Evolutionary conservation across 139 green algal genomes (phyloP).

Genomic region (Astrephomene gubernaculifera): DNA sequence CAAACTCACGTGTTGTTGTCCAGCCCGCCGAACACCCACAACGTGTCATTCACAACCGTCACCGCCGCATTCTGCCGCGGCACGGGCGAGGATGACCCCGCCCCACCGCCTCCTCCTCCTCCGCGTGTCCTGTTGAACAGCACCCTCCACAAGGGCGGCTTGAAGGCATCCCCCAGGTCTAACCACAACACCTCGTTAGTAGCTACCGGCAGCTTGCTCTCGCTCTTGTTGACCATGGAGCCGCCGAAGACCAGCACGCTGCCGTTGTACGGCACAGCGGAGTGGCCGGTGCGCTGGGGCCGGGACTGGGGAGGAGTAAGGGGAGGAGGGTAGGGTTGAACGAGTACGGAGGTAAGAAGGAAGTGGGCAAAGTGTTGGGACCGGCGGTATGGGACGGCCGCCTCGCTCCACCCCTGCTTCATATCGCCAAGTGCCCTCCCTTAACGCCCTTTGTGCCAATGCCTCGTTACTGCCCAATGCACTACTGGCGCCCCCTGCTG

Average conservation of each 20-base stretch:
- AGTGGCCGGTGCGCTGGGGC: not conserved
- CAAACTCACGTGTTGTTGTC: constrained; percentile 5
- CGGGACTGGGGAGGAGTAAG: not conserved
- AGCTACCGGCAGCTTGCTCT: constrained; percentile 2
- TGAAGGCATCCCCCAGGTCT: not conserved
- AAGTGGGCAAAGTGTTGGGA: too few relatives aligned
- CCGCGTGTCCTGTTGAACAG: not conserved
- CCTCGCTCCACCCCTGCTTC: too few relatives aligned
- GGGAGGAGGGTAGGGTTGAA: not conserved
- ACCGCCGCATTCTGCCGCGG: not conserved
- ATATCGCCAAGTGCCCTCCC: too few relatives aligned
- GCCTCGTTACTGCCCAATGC: too few relatives aligned
- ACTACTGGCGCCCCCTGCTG: too few relatives aligned
- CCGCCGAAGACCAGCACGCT: constrained; percentile 10
- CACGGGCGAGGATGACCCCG: not conserved
- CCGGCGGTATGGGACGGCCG: too few relatives aligned
- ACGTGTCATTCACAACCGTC: not conserved
- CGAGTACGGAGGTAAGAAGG: too few relatives aligned
- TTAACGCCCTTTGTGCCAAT: too few relatives aligned
- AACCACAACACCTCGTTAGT: constrained; percentile 13
- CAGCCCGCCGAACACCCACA: not conserved
- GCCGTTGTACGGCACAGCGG: not conserved
- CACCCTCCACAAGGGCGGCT: not conserved
- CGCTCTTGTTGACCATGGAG: not conserved
- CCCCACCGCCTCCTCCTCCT: too few relatives aligned